Evolutionary conservation across 2,329 filamentous ascomycete genomes (phyloP), one percentile per base, ranked within the genome.

Genomic region (Penicillium capsulatum): DNA sequence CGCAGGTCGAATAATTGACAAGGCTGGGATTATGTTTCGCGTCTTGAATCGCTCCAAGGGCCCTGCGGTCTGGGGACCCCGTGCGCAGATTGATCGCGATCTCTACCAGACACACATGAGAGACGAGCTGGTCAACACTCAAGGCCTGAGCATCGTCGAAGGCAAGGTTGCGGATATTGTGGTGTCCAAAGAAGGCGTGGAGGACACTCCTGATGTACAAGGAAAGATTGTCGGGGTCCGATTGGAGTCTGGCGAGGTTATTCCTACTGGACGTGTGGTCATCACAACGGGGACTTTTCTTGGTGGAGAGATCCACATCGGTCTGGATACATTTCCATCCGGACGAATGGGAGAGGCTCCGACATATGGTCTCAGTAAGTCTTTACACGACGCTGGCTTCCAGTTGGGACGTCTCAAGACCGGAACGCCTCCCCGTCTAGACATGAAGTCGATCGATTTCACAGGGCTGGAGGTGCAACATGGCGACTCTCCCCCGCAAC

Each of bases 201-300:
- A 72, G 37, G 73, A 74, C 41, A 61, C 59, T 6, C 66, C 62
- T 47, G 74, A 71, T 24, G 66, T 73, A 3, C 77, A 80, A 60
- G 83, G 83, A 36, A 86, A 77, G 60, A 94, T 96, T 44, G 83
- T 81, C 1, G 92, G 92, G 0, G 84, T 98, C 9, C 75, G 86
- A 43, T 72, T 98, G 22, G 91, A 96, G 61, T 87, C 86, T 32
- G 92, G 92, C 19, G 83, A 94, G 61, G 71, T 94, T 11, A 77
- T 98, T 48, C 77, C 81, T 1, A 86, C 91, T 1, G 80, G 76
- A 32, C 82, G 83, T 46, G 90, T 97, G 24, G 79, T 98, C 16
- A 96, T 98, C 53, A 97, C 92, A 0, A 98, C 92, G 0, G 92
- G 92, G 0, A 98, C 92, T 0, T 98, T 98, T 59, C 68, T 98